Base-by-base conservation (phyloP, 768 basidiomycete genomes). In the Tricholoma terreum region DNA sequence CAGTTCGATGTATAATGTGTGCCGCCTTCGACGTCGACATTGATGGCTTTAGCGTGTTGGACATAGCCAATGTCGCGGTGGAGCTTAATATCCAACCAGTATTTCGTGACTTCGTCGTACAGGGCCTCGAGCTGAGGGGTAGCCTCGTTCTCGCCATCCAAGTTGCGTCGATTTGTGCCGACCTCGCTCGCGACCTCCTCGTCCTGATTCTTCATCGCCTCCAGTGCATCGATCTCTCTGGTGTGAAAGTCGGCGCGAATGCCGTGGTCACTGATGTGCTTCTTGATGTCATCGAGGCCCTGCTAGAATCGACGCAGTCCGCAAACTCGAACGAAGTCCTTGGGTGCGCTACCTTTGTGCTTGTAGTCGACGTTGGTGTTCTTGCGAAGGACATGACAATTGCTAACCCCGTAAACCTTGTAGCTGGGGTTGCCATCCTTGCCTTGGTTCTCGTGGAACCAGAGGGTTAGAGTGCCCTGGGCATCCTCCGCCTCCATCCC, bases 251-350 rank as follows among this genome's bases (percentile, higher is more conserved):
- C n/a, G n/a, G n/a, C n/a, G n/a, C n/a, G n/a, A n/a, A n/a, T n/a
- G n/a, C n/a, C n/a, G n/a, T n/a, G n/a, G n/a, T n/a, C n/a, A n/a
- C n/a, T n/a, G n/a, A n/a, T n/a, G n/a, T n/a, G n/a, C n/a, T n/a
- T n/a, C n/a, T n/a, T n/a, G n/a, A n/a, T 63, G 74, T 67, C n/a
- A n/a, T n/a, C n/a, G n/a, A n/a, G n/a, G n/a, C n/a, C n/a, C n/a
- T n/a, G n/a, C n/a, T n/a, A n/a, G 63, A 75, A 73, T 24, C 70
- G 69, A 63, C 58, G 69, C 24, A 68, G 40, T 10, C 74, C 67
- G 55, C 63, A 62, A 9, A 74, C 65, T 22, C 67, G 65, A 60
- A 76, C 71, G 53, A 63, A 55, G 27, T 71, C n/a, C 58, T 43
- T 54, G 35, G 66, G 59, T 65, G 66, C 67, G 31, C 66, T 66